Evolutionary conservation across 306 rosid species (phyloP), one percentile per base, ranked within the genome.

Genomic region (Datisca glomerata): DNA sequence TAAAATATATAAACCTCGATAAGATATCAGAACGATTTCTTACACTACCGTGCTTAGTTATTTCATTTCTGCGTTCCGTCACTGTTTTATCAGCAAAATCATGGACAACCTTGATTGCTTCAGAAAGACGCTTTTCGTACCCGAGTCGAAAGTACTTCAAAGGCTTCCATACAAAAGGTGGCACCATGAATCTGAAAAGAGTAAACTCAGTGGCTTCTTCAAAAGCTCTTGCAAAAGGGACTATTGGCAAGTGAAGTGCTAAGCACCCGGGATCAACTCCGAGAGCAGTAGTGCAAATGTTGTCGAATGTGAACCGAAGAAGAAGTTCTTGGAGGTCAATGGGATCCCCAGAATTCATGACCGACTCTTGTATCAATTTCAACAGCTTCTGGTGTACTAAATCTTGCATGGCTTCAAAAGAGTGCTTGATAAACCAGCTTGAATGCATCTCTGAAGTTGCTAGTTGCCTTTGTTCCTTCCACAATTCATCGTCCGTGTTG

Each of bases 241-340:
- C 21, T 15, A 27, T 18, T 0, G 63, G 56, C 0, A 25, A 41
- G 36, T 31, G 9, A 12, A 49, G 34, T n/a, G 21, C 63, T 55
- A 67, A 52, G 18, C 79, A 72, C 14, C 58, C 74, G 2, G 79
- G 51, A 34, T 67, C 56, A 14, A 45, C 23, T 8, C 79, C 79
- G n/a, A 72, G 44, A 35, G 79, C 79, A 0, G 43, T 20, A 8
- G 16, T 6, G 38, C 74, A 67, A 16, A 72, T 59, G 46, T 67
- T 72, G 23, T 72, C 79, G 25, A 72, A 66, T 5, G 79, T 62
- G 18, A 67, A 59, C 33, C 74, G 51, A 14, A 72, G 69, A 46
- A 72, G 68, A 24, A 59, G 16, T 27, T 67, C 79, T 36, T 72
- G 79, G 17, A 72, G 57, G 31, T 72, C 79, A 54, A 63, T 28